Evolutionary conservation across 73 alveolate species (phyloP).

Genomic region (Breviolum minutum): DNA sequence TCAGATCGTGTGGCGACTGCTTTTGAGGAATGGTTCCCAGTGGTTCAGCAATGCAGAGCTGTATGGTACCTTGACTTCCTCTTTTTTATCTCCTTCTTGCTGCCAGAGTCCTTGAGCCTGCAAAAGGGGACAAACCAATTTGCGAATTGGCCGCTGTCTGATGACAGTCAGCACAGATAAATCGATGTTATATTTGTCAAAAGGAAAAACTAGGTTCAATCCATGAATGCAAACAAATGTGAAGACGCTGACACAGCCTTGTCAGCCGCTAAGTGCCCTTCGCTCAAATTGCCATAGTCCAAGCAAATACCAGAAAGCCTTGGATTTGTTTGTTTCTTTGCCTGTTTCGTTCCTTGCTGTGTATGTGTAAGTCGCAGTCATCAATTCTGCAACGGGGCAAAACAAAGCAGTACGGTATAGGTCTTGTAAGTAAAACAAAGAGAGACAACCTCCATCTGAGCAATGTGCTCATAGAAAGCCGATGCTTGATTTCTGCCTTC

Average conservation of each 20-base stretch:
- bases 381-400: too few species aligned
- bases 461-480: constrained; percentile 45
- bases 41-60: background rate
- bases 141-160: background rate
- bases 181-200: background rate
- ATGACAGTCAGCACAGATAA: too few species aligned
- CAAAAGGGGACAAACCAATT: background rate
- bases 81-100: constrained; percentile 66
- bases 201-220: too few species aligned
- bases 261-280: constrained; percentile 89
- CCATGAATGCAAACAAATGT: too few species aligned
- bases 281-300: constrained; percentile 87
- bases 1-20: too few species aligned
- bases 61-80: constrained; percentile 55
- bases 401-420: too few species aligned
- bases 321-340: background rate
- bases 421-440: background rate
- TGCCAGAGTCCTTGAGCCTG: constrained; percentile 94
- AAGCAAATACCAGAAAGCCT: constrained; percentile 89
- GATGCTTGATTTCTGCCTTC: constrained; percentile 87
- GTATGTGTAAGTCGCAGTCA: background rate
- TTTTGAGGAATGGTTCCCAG: too few species aligned
- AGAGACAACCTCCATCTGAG: background rate
- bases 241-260: constrained; percentile 11
- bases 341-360: background rate